These are phyloP conservation scores for Pseudocohnilembus persalinus DNA, from an alignment of 169 alveolate genomes.

Conservation along the genomic window DNA sequence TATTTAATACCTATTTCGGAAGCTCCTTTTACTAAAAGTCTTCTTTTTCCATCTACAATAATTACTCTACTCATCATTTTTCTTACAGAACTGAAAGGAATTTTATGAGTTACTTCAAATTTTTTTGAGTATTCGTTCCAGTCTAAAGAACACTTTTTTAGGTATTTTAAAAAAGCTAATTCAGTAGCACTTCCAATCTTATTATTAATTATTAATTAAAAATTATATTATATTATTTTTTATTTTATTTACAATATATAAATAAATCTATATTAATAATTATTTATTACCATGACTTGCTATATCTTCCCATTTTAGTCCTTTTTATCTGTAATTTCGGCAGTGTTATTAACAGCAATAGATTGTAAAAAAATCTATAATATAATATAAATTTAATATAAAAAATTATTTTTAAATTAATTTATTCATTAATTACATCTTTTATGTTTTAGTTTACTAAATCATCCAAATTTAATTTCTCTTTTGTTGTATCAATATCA, in stretches of 20 bases:
- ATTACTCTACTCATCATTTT: constrained; percentile 60
- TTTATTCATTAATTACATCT: constrained; percentile 16
- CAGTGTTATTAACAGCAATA: not conserved
- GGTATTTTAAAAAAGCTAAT: constrained; percentile 70
- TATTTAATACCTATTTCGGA: constrained; percentile 66
- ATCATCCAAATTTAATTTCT: constrained; percentile 6
- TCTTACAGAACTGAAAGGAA: constrained; percentile 69
- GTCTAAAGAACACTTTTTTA: constrained; percentile 53
- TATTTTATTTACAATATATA: no score
- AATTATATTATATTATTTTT: no score
- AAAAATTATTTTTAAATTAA: not conserved
- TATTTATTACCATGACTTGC: not conserved
- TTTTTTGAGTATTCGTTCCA: constrained; percentile 34
- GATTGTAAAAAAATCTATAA: not conserved
- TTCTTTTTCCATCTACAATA: constrained; percentile 2
- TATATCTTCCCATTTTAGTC: not conserved
- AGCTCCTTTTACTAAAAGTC: constrained; percentile 81
- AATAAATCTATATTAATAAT: no score
- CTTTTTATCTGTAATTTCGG: not conserved
- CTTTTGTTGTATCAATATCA: constrained; percentile 19
- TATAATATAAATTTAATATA: not conserved
- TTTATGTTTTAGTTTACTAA: not conserved
- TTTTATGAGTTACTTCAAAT: constrained; percentile 12
- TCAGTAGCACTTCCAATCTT: constrained; percentile 79
- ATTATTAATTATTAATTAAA: not conserved